phyloP scores from a whole-genome alignment of 2,329 filamentous ascomycete genomes.

The Colletotrichum melonis region DNA sequence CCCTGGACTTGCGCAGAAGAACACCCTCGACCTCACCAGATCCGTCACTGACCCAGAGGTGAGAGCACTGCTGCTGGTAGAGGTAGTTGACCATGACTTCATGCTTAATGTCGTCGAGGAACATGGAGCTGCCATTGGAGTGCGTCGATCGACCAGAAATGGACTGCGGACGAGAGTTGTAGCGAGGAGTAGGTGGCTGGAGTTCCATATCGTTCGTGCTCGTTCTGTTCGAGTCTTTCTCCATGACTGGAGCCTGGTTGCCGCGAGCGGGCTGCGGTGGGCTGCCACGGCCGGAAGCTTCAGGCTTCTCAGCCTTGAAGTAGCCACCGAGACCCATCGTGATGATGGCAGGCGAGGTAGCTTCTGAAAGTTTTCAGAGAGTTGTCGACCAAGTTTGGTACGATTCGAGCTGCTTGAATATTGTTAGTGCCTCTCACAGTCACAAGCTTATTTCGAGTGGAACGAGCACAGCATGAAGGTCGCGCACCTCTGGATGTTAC shows the following conservation, averaged over 20 bases:
- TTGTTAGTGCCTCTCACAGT: not conserved
- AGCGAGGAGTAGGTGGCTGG: constrained; percentile 59
- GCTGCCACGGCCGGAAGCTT: constrained; percentile 39
- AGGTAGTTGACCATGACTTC: constrained; percentile 88
- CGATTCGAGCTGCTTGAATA: not conserved
- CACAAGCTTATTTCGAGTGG: not conserved
- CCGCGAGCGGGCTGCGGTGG: constrained; percentile 36
- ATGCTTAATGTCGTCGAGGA: constrained; percentile 80
- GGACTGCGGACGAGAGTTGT: constrained; percentile 64
- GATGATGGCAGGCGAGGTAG: not conserved
- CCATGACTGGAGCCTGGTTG: constrained; percentile 45
- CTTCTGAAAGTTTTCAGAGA: not conserved
- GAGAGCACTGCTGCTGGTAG: constrained; percentile 81
- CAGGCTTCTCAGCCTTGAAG: constrained; percentile 67
- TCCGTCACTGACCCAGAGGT: constrained; percentile 79
- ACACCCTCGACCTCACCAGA: constrained; percentile 78
- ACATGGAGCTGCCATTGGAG: constrained; percentile 62
- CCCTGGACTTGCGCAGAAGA: constrained; percentile 74
- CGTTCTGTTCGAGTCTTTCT: constrained; percentile 47
- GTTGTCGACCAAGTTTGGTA: not conserved
- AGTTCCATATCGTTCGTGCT: constrained; percentile 59
- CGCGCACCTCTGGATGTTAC: constrained; percentile 1
- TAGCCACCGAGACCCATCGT: constrained; percentile 72
- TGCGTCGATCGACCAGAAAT: constrained; percentile 59
- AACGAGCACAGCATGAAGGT: not conserved